Conservation (phyloP, 768 basidiomycete species). For the Psilocybe cyanescens region DNA sequence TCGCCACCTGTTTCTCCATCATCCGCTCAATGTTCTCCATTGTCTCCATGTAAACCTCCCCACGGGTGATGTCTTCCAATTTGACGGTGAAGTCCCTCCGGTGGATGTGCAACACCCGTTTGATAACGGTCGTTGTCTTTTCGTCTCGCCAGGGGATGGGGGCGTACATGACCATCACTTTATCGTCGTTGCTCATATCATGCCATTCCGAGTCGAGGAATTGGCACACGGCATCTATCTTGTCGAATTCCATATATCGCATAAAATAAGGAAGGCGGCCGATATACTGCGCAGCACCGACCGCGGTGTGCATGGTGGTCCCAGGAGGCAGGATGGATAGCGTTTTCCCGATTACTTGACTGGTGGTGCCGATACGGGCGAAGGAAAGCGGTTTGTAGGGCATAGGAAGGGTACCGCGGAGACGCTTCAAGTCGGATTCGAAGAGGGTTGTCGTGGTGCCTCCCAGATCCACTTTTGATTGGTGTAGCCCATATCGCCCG, state of each 20-base stretch:
- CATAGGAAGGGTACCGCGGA: conserved; percentile 57
- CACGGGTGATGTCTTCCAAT: conserved; percentile 38
- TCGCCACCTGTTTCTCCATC: conserved; percentile 2
- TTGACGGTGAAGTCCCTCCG: conserved; percentile 43
- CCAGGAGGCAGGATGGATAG: conserved; percentile 45
- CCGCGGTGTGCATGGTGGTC: conserved; percentile 43
- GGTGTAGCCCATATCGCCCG: conserved; percentile 81
- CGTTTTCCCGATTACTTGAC: conserved; percentile 20
- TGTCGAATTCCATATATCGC: conserved; percentile 32
- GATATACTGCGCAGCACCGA: conserved; percentile 53
- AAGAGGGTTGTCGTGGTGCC: conserved; percentile 81
- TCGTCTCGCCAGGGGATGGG: conserved; percentile 59
- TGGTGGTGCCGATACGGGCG: conserved; percentile 48
- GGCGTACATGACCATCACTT: conserved; percentile 47
- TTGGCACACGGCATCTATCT: conserved; percentile 32
- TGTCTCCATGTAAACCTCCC: conserved; percentile 38
- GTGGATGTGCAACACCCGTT: conserved; percentile 47
- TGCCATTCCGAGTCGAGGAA: conserved; percentile 42
- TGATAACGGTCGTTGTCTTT: conserved; percentile 34
- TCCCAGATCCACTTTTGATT: conserved; percentile 38
- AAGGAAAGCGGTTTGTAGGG: conserved; percentile 52
- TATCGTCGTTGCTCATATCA: conserved; percentile 44
- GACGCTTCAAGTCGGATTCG: conserved; percentile 59
- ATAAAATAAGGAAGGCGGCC: conserved; percentile 46
- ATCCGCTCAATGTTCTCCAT: conserved; percentile 40